Conservation (phyloP, 2,329 filamentous ascomycete species). For the Claviceps pusilla region DNA sequence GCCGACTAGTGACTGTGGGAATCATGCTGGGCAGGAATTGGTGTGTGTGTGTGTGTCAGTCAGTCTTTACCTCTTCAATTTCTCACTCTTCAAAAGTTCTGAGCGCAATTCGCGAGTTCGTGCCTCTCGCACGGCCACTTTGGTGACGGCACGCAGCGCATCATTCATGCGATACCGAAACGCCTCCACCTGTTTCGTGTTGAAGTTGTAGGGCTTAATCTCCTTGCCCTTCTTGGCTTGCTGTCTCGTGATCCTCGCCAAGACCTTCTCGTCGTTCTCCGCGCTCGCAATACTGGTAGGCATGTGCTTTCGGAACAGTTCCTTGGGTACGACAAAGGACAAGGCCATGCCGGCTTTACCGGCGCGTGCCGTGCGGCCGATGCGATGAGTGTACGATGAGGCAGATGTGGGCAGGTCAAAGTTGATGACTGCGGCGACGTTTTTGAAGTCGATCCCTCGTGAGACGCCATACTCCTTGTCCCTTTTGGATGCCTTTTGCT, state of each 20-base stretch:
- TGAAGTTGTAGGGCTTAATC: conserved; percentile 82
- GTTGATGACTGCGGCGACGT: conserved; percentile 88
- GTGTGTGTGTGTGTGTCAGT: background rate
- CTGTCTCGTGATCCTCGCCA: conserved; percentile 64
- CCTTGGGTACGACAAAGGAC: conserved; percentile 80
- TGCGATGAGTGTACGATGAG: conserved; percentile 92
- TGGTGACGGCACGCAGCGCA: conserved; percentile 76
- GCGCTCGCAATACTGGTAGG: conserved; percentile 62
- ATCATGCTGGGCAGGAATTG: too few relatives aligned
- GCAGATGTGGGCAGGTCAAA: conserved; percentile 83
- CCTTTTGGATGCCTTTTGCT: conserved; percentile 37
- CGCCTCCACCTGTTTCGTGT: conserved; percentile 83
- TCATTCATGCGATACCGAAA: conserved; percentile 94
- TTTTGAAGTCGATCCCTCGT: conserved; percentile 85
- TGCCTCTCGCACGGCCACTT: conserved; percentile 78
- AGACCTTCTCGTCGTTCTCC: conserved; percentile 70
- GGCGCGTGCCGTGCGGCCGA: conserved; percentile 82
- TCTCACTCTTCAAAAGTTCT: conserved; percentile 85
- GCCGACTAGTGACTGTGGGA: background rate
- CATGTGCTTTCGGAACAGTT: conserved; percentile 76
- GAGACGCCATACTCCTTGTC: conserved; percentile 92
- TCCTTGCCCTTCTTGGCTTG: conserved; percentile 67
- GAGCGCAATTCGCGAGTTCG: conserved; percentile 74
- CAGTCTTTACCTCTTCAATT: conserved; percentile 51
- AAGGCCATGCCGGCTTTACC: conserved; percentile 87